Conservation (phyloP, 495 filamentous ascomycete genomes). For the Penicillium paxilli region DNA sequence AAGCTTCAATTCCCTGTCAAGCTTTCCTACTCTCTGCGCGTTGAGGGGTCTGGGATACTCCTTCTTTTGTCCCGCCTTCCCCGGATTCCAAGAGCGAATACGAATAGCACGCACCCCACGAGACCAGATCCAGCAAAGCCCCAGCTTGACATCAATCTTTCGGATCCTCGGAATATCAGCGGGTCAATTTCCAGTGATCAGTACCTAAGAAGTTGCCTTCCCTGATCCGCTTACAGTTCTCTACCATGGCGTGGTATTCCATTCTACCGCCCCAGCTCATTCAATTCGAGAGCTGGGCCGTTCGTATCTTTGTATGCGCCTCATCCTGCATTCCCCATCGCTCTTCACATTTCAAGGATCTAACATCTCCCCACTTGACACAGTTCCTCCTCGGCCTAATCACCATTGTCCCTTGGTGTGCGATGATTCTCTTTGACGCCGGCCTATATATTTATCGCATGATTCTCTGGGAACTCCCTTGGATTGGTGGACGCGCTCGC, state of each 20-base stretch:
- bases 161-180: too few species aligned
- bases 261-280: constrained; percentile 58
- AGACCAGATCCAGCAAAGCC: too few species aligned
- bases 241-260: constrained; percentile 64
- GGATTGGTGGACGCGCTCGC: constrained; percentile 62
- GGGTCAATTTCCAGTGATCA: neutral
- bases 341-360: neutral
- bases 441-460: constrained; percentile 64
- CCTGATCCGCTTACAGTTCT: neutral
- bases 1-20: neutral
- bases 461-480: constrained; percentile 58
- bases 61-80: neutral
- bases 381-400: constrained; percentile 65
- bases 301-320: constrained; percentile 60
- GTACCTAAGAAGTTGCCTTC: too few species aligned
- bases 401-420: constrained; percentile 66
- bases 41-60: neutral
- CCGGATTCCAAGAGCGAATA: too few species aligned
- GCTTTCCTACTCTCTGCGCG: neutral
- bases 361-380: neutral
- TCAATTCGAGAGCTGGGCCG: constrained; percentile 63
- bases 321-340: neutral
- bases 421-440: constrained; percentile 67
- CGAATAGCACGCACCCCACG: too few species aligned
- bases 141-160: too few species aligned